A percentile compares a stretch with the other conserved stretches of the same genome.
These are phyloP conservation scores for Puccinellia tenuiflora DNA, from an alignment of 176 grass and related monocot genomes.

Conservation along the genomic window DNA sequence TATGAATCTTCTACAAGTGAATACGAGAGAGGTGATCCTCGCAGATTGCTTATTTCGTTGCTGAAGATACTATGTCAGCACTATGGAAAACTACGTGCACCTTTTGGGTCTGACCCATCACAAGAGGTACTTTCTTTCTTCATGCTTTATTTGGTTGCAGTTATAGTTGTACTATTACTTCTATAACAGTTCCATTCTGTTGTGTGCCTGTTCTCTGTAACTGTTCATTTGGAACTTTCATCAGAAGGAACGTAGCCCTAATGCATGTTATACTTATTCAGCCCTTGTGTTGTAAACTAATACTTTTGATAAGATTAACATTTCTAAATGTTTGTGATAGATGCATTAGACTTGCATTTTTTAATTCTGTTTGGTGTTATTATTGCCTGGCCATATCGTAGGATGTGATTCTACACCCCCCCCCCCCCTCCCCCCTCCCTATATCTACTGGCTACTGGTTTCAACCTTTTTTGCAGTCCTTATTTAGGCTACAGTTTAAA, in stretches of 20 bases:
- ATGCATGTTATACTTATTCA: background rate
- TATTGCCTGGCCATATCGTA: background rate
- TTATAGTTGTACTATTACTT: background rate
- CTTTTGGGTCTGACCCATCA: constrained; percentile 87
- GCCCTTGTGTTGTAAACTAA: background rate
- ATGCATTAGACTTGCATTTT: background rate
- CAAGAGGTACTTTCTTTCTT: constrained; percentile 52
- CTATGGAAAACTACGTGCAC: constrained; percentile 91
- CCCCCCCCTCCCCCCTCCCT: background rate
- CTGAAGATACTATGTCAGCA: constrained; percentile 90
- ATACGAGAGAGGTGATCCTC: constrained; percentile 58
- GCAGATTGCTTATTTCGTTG: constrained; percentile 74
- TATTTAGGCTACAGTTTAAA: background rate
- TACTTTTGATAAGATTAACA: background rate
- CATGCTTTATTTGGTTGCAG: constrained; percentile 8
- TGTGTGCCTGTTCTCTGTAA: background rate
- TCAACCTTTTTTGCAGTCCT: background rate
- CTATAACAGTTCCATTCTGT: background rate
- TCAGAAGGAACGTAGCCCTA: background rate
- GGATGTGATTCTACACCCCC: background rate
- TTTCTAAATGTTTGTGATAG: background rate
- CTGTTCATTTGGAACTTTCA: background rate
- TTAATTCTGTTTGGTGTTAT: background rate
- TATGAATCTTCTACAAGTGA: constrained; percentile 48
- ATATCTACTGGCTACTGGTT: background rate